A percentile compares a stretch with the other conserved stretches of the same genome.
These are phyloP conservation scores for Daphne laureola DNA, from an alignment of 441 rosid genomes.

Conservation along the genomic window DNA sequence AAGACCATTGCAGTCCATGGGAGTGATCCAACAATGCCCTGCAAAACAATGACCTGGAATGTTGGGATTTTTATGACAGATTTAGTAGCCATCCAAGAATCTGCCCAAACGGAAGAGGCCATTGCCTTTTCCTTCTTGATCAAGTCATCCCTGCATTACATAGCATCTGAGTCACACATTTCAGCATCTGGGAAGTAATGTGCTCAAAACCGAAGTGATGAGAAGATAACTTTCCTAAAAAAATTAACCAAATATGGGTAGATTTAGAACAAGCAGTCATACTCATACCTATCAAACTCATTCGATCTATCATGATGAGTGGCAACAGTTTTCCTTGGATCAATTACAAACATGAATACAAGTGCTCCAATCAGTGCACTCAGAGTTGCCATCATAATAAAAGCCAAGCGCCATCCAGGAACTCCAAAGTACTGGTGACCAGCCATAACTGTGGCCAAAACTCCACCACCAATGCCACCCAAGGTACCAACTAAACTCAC, in stretches of 20 bases:
- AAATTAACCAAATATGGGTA: neutral
- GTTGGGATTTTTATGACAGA: slow-evolving; percentile 70
- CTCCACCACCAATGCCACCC: slow-evolving; percentile 97
- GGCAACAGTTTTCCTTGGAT: slow-evolving; percentile 47
- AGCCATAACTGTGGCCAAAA: slow-evolving; percentile 89
- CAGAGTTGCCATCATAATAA: slow-evolving; percentile 77
- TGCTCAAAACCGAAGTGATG: neutral
- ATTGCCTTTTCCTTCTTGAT: slow-evolving; percentile 29
- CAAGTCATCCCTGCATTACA: slow-evolving; percentile 45
- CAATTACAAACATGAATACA: slow-evolving; percentile 72
- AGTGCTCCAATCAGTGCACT: slow-evolving; percentile 73
- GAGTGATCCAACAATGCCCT: slow-evolving; percentile 79
- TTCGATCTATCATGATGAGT: slow-evolving; percentile 7
- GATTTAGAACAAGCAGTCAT: slow-evolving; percentile 2
- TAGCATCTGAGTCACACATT: slow-evolving; percentile 7
- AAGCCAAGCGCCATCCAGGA: slow-evolving; percentile 94
- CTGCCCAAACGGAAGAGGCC: slow-evolving; percentile 53
- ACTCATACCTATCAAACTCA: slow-evolving; percentile 29
- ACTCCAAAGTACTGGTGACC: slow-evolving; percentile 63
- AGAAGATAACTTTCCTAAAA: too few species aligned
- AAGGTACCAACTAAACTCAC: slow-evolving; percentile 66
- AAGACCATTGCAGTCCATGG: slow-evolving; percentile 99
- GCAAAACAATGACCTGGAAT: slow-evolving; percentile 81
- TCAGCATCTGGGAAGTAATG: too few species aligned
- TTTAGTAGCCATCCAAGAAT: slow-evolving; percentile 68